These are phyloP conservation scores for Kurtzmaniella fragi DNA, from an alignment of 805 yeast genomes.

Conservation along the genomic window DNA sequence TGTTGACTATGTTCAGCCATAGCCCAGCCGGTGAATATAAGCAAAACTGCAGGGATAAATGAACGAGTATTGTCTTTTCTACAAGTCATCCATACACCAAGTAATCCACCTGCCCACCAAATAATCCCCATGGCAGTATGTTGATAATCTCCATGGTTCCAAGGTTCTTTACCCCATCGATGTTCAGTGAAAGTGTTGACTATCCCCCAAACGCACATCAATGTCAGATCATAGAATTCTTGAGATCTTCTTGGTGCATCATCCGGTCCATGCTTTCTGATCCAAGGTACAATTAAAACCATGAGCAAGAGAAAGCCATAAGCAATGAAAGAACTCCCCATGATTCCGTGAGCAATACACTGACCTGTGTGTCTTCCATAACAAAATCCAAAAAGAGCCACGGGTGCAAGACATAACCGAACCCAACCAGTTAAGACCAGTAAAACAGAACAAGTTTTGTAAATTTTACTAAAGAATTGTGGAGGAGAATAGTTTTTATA, in stretches of 20 bases:
- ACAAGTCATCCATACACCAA: slow-evolving; percentile 75
- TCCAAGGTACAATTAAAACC: slow-evolving; percentile 72
- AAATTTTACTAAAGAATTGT: slow-evolving; percentile 9
- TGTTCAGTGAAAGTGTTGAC: slow-evolving; percentile 96
- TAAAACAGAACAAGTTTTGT: slow-evolving; percentile 45
- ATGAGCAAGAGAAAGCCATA: slow-evolving; percentile 71
- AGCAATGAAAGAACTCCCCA: slow-evolving; percentile 84
- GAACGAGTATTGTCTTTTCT: slow-evolving; percentile 54
- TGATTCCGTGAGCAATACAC: slow-evolving; percentile 94
- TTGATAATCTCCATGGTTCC: slow-evolving; percentile 93
- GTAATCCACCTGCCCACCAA: slow-evolving; percentile 93
- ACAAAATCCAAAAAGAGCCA: slow-evolving; percentile 84
- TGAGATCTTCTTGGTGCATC: slow-evolving; percentile 44
- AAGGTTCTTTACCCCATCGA: slow-evolving; percentile 83
- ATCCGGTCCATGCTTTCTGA: slow-evolving; percentile 43
- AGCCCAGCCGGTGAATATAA: slow-evolving; percentile 88
- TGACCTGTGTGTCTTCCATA: slow-evolving; percentile 82
- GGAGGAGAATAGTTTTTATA: slow-evolving; percentile 28
- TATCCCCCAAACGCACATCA: slow-evolving; percentile 87
- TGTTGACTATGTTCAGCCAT: slow-evolving; percentile 88
- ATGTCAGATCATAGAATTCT: slow-evolving; percentile 76
- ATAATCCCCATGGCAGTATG: slow-evolving; percentile 95
- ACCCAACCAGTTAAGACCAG: slow-evolving; percentile 67
- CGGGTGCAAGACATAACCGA: slow-evolving; percentile 73
- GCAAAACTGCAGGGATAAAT: slow-evolving; percentile 74